Conservation (phyloP, 768 basidiomycete genomes). For the Termitomyces sp. region DNA sequence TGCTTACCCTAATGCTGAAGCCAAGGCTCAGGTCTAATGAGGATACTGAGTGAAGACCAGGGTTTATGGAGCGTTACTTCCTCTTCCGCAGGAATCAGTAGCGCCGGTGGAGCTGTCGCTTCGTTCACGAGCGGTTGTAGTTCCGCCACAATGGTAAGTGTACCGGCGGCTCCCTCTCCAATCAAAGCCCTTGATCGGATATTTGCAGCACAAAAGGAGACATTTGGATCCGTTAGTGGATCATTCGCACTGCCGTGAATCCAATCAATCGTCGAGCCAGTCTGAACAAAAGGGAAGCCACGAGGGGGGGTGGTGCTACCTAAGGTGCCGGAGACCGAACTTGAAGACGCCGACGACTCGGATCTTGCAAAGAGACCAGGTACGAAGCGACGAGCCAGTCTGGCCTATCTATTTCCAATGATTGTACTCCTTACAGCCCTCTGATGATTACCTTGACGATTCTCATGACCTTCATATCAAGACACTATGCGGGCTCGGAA, state of each 20-base stretch:
- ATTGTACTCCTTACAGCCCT: neutral
- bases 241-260: neutral
- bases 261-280: constrained; percentile 1
- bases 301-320: constrained; percentile 8
- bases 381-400: constrained; percentile 21
- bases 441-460: neutral
- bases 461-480: neutral
- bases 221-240: constrained; percentile 10
- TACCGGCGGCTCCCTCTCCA: constrained; percentile 61
- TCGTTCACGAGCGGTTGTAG: neutral
- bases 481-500: neutral
- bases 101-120: constrained; percentile 2
- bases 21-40: constrained; percentile 7
- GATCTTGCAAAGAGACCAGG: constrained; percentile 41
- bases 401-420: neutral
- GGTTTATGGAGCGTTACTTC: constrained; percentile 40
- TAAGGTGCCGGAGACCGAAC: constrained; percentile 8
- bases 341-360: constrained; percentile 12
- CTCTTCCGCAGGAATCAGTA: constrained; percentile 10
- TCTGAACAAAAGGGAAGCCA: neutral
- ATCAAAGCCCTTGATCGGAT: no score
- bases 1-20: constrained; percentile 12
- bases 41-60: constrained; percentile 40
- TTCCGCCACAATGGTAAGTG: constrained; percentile 22
- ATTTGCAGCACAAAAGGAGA: no score